These are phyloP conservation scores for Botrytis paeoniae DNA, from an alignment of 2,329 filamentous ascomycete genomes.

Conservation along the genomic window DNA sequence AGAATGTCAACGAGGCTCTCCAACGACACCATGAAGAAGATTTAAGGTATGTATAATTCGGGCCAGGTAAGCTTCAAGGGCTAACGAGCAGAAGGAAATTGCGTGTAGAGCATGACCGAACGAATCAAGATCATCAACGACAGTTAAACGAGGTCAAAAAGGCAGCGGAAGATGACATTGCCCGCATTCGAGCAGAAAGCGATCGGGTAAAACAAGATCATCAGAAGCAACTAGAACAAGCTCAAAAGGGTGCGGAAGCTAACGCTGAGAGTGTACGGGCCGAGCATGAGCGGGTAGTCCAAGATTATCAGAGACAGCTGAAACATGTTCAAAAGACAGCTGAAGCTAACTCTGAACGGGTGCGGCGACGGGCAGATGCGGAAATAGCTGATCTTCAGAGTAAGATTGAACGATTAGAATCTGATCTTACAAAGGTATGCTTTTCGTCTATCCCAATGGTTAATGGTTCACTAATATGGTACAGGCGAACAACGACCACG, in stretches of 20 bases:
- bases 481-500: constrained; percentile 58
- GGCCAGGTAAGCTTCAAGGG: background rate
- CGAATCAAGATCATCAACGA: constrained; percentile 39
- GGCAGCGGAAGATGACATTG: constrained; percentile 47
- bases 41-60: constrained; percentile 45
- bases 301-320: constrained; percentile 44
- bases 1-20: constrained; percentile 62
- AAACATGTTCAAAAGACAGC: constrained; percentile 48
- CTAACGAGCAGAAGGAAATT: constrained; percentile 35
- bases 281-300: constrained; percentile 37
- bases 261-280: constrained; percentile 47
- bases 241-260: constrained; percentile 47
- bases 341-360: constrained; percentile 50
- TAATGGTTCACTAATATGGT: constrained; percentile 27
- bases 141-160: constrained; percentile 48
- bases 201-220: constrained; percentile 31
- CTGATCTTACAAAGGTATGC: constrained; percentile 57
- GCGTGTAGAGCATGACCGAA: constrained; percentile 36
- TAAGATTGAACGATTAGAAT: constrained; percentile 59
- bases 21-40: constrained; percentile 69
- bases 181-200: constrained; percentile 44
- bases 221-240: constrained; percentile 46
- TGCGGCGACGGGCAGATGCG: constrained; percentile 51
- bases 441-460: background rate
- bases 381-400: constrained; percentile 62